Base-by-base conservation (phyloP, 2,329 filamentous ascomycete genomes). In the Whalleya microplaca region DNA sequence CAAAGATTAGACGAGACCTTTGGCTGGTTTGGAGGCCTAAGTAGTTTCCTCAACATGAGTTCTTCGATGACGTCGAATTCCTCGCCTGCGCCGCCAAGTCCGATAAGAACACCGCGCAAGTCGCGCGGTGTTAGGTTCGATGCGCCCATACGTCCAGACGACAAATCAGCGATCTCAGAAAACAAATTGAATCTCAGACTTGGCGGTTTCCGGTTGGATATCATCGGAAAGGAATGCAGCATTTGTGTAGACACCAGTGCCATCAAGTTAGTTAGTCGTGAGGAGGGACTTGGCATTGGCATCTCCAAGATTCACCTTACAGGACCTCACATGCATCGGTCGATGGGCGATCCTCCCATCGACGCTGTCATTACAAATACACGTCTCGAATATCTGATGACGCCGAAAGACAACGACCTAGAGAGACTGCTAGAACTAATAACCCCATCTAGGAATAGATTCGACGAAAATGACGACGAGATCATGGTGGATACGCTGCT, bases 401-500 rank as follows among this genome's bases (percentile, higher is more conserved):
- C 83, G 0, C 94, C 95, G 0, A 88, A 88, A 59, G 88, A 96
- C 64, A 78, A 81, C 18, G 95, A 99, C 71, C 79, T 99, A 0
- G 89, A 93, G 67, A 85, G 88, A 32, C 80, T 99, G 1, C 77
- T 99, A 0, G 88, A 90, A 50, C 81, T 99, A 49, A 90, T 99
- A 53, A 96, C 90, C 6, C 96, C 95, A 0, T 96, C 93, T 0
- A 95, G 92, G 62, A 87, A 95, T 71, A 92, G 93, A 61, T 97
- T 95, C 66, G 82, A 87, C 62, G 88, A 94, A 58, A 86, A 87
- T 45, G 90, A 96, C 58, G 92, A 97, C 65, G 94, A 98, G 67
- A 96, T 99, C 58, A 87, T 99, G 80, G 84, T 99, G 20, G 94
- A 98, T 65, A 97, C 92, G 0, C 80, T 99, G 0, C 76, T 98